Evolutionary conservation across 2,329 filamentous ascomycete species (phyloP), one percentile per base, ranked within the genome.

Genomic region (Dactylellina parvicollis): DNA sequence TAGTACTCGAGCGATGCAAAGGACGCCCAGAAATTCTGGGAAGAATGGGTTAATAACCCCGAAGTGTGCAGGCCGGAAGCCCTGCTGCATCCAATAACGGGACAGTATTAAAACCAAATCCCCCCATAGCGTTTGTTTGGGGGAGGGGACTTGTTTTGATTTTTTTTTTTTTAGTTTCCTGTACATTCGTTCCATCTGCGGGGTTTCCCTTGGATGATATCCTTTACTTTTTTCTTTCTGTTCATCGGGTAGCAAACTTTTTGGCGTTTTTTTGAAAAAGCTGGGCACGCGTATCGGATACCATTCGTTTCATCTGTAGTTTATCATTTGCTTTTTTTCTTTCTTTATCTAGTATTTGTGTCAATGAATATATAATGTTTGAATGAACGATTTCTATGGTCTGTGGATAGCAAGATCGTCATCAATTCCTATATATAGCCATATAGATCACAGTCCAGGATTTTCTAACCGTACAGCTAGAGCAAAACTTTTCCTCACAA

Each of bases 31-130:
- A 8, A 26, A 20, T 73, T 73, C 44, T 73, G 69, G 69, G 60
- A 55, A 44, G 69, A 73, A 42, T 73, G 69, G 69, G 69, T 52
- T 5, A 34, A 61, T 2, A 66, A 73, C 24, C 32, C 38, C 32
- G 69, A 73, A 24, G 38, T 73, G 18, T 73, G 69, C 28, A 46
- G 69, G 9, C 69, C 69, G 16, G 69, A 73, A 24, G 69, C 69
- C 20, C 30, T 73, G 26, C 36, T 73, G 16, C 69, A 73, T 36
- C 69, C 69, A 8, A 32, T 72, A 12, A 30, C 59, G 3, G 67
- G 67, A n/a, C 67, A 72, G 24, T 59, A 54, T 54, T 72, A 47
- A 36, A n/a, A n/a, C n/a, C n/a, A n/a, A n/a, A n/a, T n/a, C n/a
- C n/a, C n/a, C n/a, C n/a, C n/a, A n/a, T n/a, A n/a, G 34, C 12